A percentile compares a stretch with the other conserved stretches of the same genome.
These are phyloP conservation scores for Vaccinium corymbosum DNA, from an alignment of 148 eudicot species.

Conservation along the genomic window DNA sequence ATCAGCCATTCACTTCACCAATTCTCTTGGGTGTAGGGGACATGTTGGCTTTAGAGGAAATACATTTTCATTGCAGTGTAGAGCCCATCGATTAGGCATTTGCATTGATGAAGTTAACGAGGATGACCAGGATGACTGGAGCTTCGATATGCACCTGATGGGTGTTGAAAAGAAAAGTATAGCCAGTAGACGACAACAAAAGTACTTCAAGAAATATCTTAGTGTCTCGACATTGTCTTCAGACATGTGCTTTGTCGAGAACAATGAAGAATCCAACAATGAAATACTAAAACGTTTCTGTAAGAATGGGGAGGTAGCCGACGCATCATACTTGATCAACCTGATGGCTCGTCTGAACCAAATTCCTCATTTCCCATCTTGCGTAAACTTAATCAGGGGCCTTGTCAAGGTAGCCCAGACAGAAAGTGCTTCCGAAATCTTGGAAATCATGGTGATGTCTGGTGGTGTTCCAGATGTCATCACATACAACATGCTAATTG, in stretches of 20 bases:
- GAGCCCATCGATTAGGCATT: conserved; percentile 32
- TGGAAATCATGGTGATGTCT: conserved; percentile 71
- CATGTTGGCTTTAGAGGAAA: conserved; percentile 23
- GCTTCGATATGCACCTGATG: conserved; percentile 21
- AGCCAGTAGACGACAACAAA: conserved; percentile 7
- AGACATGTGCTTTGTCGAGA: conserved; percentile 54
- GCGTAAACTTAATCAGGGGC: conserved; percentile 74
- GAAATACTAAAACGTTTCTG: conserved; percentile 55
- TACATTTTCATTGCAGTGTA: conserved; percentile 22
- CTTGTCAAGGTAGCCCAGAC: conserved; percentile 40
- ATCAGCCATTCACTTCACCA: conserved; percentile 13
- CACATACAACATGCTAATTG: conserved; percentile 78
- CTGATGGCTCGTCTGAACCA: conserved; percentile 76
- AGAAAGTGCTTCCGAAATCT: conserved; percentile 53
- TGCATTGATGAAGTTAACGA: conserved; percentile 35
- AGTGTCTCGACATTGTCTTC: conserved; percentile 14
- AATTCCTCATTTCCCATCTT: conserved; percentile 70
- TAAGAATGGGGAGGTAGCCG: conserved; percentile 48
- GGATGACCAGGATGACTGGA: conserved; percentile 30
- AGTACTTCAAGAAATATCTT: conserved; percentile 23
- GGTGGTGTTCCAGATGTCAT: conserved; percentile 88
- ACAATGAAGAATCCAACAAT: conserved; percentile 64
- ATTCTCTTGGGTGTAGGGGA: conserved; percentile 18
- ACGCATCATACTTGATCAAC: conserved; percentile 61
- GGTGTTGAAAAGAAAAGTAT: conserved; percentile 27